These are phyloP conservation scores for Pythium coloratum DNA, from an alignment of 352 stramenopile species.

Conservation along the genomic window DNA sequence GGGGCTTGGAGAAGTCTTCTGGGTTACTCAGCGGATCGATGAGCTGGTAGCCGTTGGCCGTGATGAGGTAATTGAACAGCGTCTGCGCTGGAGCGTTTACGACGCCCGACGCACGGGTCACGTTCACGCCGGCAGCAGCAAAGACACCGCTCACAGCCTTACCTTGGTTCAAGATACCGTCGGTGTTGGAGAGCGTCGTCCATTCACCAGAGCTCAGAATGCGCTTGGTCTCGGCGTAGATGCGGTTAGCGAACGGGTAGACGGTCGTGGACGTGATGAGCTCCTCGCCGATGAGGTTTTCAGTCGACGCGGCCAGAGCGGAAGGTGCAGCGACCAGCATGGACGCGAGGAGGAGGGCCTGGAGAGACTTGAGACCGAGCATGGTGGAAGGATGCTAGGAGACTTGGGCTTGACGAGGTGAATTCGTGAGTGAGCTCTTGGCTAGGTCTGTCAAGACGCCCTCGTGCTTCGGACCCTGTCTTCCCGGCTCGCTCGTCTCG, in stretches of 20 bases:
- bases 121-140: not conserved
- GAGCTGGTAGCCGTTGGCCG: not conserved
- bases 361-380: constrained; percentile 3
- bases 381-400: not conserved
- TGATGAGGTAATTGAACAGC: not conserved
- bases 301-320: not conserved
- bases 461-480: too few relatives aligned
- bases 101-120: not conserved
- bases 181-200: constrained; percentile 3
- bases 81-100: not conserved
- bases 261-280: constrained; percentile 2
- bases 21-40: constrained; percentile 12
- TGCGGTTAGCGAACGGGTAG: constrained; percentile 5
- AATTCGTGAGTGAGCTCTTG: constrained; percentile 1
- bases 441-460: too few relatives aligned
- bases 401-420: not conserved
- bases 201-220: not conserved
- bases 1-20: constrained; percentile 14
- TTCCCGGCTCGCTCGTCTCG: too few relatives aligned
- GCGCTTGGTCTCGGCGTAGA: constrained; percentile 1
- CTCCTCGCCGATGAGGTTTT: constrained; percentile 10
- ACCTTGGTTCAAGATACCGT: not conserved
- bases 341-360: not conserved
- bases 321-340: not conserved
- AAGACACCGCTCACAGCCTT: not conserved